These are phyloP conservation scores for Saturnispora halmiae DNA, from an alignment of 805 yeast species.

Conservation along the genomic window DNA sequence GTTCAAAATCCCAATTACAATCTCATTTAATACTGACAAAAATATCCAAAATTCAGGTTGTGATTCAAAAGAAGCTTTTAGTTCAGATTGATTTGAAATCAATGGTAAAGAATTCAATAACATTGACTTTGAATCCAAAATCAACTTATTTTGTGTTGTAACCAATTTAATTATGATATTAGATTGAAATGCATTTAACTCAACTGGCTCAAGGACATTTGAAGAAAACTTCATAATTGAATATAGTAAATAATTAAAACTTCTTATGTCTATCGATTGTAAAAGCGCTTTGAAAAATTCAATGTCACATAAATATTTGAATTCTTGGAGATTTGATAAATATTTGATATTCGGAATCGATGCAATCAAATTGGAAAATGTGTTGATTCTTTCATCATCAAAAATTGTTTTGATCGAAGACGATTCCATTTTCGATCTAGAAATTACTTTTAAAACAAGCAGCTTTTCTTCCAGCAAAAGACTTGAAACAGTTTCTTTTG, in stretches of 20 bases:
- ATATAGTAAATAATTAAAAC: no score
- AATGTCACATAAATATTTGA: background rate
- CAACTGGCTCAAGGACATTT: background rate
- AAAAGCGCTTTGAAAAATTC: background rate
- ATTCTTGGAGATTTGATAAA: background rate
- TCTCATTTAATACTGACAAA: background rate
- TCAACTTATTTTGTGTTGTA: background rate
- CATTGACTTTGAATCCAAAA: background rate
- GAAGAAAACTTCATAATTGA: background rate
- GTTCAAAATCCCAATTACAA: slow-evolving; percentile 2
- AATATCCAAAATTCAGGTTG: background rate
- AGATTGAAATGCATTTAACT: background rate
- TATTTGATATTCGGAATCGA: background rate
- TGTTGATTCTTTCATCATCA: background rate
- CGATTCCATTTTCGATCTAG: background rate
- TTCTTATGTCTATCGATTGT: no score
- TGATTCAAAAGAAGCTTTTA: background rate
- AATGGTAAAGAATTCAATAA: background rate
- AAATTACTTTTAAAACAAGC: background rate
- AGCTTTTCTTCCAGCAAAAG: background rate
- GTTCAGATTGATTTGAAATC: background rate
- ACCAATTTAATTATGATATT: no score
- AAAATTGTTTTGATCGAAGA: background rate
- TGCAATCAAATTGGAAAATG: background rate
- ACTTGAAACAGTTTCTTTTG: background rate